Percentiles rank a stretch among this genome's conserved stretches.
These are phyloP conservation scores for Eutrema heterophyllum DNA, from an alignment of 345 rosid species.

Conservation along the genomic window DNA sequence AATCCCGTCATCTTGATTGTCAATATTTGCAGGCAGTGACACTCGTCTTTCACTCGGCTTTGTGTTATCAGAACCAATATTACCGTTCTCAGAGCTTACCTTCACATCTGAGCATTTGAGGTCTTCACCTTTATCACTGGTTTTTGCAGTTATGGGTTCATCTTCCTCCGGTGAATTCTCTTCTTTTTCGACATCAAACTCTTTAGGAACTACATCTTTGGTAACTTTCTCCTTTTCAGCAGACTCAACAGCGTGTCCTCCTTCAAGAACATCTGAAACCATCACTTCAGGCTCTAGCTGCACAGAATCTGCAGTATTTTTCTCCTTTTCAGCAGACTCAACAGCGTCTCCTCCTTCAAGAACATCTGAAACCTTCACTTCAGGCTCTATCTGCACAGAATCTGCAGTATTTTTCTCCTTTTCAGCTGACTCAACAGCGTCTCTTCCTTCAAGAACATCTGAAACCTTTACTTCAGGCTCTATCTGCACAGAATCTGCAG, in stretches of 20 bases:
- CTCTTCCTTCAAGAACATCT: constrained; percentile 16
- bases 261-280: constrained; percentile 16
- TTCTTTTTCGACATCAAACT: constrained; percentile 24
- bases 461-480: constrained; percentile 28
- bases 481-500: constrained; percentile 18
- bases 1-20: constrained; percentile 41
- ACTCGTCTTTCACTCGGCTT: constrained; percentile 52
- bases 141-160: constrained; percentile 33
- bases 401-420: constrained; percentile 22
- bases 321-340: constrained; percentile 9
- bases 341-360: constrained; percentile 3
- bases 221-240: constrained; percentile 31
- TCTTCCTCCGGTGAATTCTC: constrained; percentile 25
- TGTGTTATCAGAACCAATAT: constrained; percentile 31
- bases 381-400: constrained; percentile 21
- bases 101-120: constrained; percentile 30
- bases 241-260: neutral
- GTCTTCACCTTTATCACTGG: constrained; percentile 31
- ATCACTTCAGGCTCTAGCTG: constrained; percentile 27
- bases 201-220: constrained; percentile 20
- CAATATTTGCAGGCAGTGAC: constrained; percentile 47
- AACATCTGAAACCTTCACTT: constrained; percentile 17
- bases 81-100: constrained; percentile 32
- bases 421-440: constrained; percentile 20
- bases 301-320: constrained; percentile 18